Conservation (phyloP, 768 basidiomycete genomes). For the Mrakia blollopis region DNA sequence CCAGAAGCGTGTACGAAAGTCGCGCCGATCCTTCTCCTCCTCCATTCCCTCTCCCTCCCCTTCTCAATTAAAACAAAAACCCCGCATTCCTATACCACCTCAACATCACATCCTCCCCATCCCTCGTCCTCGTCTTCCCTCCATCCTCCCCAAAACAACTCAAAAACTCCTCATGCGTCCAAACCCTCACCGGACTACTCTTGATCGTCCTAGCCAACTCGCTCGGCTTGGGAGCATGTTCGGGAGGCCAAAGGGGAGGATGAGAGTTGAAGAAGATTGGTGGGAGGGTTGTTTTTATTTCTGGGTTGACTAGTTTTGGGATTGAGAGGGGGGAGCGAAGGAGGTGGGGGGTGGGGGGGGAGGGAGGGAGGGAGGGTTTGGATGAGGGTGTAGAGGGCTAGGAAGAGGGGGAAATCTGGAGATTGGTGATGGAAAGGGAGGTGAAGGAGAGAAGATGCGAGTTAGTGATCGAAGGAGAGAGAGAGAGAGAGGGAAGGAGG, state of each 20-base stretch:
- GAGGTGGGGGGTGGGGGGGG: conserved; percentile 16
- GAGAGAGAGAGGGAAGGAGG: conserved; percentile 61
- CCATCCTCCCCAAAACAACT: conserved; percentile 70
- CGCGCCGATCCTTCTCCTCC: too few species aligned
- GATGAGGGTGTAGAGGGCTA: conserved; percentile 23
- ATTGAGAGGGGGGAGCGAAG: conserved; percentile 49
- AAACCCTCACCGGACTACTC: conserved; percentile 74
- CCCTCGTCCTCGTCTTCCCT: conserved; percentile 62
- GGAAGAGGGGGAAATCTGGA: conserved; percentile 14
- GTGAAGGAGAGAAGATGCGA: background rate
- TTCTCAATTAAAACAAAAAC: conserved; percentile 13
- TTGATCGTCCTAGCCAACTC: conserved; percentile 50
- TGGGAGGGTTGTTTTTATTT: background rate
- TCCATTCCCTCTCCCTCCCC: background rate
- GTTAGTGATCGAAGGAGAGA: too few species aligned
- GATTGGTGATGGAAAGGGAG: conserved; percentile 35
- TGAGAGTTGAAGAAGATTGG: conserved; percentile 64
- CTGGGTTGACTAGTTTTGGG: conserved; percentile 44
- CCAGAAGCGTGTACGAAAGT: too few species aligned
- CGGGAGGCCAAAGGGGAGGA: background rate
- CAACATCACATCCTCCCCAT: conserved; percentile 82
- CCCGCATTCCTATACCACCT: conserved; percentile 57
- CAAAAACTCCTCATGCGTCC: conserved; percentile 83
- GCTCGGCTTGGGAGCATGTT: background rate
- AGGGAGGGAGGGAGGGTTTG: conserved; percentile 15